Evolutionary conservation across 202 grass and related monocot species (phyloP), one percentile per base, ranked within the genome.

Genomic region (Setaria viridis): DNA sequence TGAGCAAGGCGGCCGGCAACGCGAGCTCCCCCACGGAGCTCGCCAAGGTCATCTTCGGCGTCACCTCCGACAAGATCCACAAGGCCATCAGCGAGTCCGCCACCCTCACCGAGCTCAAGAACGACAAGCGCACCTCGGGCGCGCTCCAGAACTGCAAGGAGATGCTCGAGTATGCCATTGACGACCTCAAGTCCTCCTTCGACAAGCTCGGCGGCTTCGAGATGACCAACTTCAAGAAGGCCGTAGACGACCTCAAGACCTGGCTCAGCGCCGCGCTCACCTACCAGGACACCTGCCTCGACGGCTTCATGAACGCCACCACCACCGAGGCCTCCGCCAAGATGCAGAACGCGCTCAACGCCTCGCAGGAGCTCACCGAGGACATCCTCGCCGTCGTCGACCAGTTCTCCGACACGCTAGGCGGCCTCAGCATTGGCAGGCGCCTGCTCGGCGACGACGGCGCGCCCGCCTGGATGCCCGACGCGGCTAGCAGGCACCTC

Each of bases 281-380:
- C 2, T 95, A 95, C 89, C 90, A 98, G 91, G 91, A 89, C 80
- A 99, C 96, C 0, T 99, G 96, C 86, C 72, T 99, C 15, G 96
- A 95, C 67, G 93, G 96, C 3, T 98, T 98, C 86, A 9, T 77
- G 2, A 91, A 91, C 82, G 85, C 91, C 62, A 91, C 93, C 62
- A 85, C 78, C 57, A 83, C 86, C 0, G 84, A 95, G 30, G 96
- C 96, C 6, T 76, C 86, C 1, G 81, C 19, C n/a, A 88, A 93
- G 84, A 99, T 99, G 96, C 57, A 74, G 29, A 70, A 59, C 13
- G 84, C 96, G 7, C 91, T 99, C 16, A 92, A 94, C 74, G 88
- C 78, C 3, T 87, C 96, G 67, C 53, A 84, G 46, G 90, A 99
- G 85, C 91, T 98, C 15, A 98, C 93, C 0, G 91, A 92, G 87